Evolutionary conservation across 371 early-diverging fungal species (phyloP).

Genomic region (Lichtheimia ramosa): DNA sequence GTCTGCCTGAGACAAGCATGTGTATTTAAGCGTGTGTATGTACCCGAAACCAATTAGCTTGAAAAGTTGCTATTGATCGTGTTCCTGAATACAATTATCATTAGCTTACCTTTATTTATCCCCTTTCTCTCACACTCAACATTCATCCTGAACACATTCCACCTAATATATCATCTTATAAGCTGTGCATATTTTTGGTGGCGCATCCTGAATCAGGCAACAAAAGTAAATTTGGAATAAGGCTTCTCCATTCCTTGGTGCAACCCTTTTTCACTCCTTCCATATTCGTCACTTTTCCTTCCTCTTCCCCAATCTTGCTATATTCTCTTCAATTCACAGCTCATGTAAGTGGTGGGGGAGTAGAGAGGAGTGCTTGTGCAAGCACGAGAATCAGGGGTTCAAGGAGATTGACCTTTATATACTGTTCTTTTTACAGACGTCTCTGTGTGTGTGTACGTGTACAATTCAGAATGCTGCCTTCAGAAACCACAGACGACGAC

Average conservation of each 20-base stretch:
- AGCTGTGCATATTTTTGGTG: background rate
- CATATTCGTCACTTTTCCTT: background rate
- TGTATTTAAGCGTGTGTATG: no score
- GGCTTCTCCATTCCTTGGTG: background rate
- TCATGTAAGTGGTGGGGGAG: background rate
- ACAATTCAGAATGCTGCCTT: background rate
- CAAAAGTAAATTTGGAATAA: background rate
- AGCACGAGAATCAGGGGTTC: background rate
- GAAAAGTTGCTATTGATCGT: no score
- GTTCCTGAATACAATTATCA: no score
- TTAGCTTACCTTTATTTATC: no score
- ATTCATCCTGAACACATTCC: no score
- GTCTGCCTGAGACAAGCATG: no score
- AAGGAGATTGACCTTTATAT: background rate
- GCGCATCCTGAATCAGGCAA: background rate
- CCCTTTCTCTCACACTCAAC: no score
- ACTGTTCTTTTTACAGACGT: background rate
- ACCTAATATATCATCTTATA: no score
- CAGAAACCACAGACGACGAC: conserved; percentile 6
- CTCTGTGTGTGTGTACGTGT: background rate
- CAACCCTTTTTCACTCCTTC: background rate
- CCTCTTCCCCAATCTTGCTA: background rate
- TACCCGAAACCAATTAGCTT: no score
- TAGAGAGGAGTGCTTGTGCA: background rate
- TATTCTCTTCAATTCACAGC: background rate